A percentile compares a stretch with the other conserved stretches of the same genome.
Conservation (phyloP, 192 early-diverging fungal genomes). For the Ramicandelaber brevisporus region DNA sequence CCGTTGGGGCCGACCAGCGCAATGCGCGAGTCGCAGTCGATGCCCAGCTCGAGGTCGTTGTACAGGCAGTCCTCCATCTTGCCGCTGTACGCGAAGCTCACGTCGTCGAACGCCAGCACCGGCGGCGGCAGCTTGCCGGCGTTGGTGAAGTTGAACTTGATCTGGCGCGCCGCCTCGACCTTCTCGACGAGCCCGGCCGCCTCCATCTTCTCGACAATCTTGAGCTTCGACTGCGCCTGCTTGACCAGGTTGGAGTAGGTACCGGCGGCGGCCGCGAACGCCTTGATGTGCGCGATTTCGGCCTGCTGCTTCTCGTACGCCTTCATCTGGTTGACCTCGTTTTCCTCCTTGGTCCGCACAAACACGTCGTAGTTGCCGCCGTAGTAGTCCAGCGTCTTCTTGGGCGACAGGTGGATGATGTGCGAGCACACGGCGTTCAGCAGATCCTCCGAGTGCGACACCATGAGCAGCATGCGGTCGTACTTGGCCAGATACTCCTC, state of each 20-base stretch:
- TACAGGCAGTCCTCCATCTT: slow-evolving; percentile 65
- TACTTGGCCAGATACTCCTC: slow-evolving; percentile 56
- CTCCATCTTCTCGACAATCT: slow-evolving; percentile 99
- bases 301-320: slow-evolving; percentile 97
- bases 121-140: slow-evolving; percentile 80
- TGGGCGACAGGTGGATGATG: slow-evolving; percentile 78
- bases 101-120: slow-evolving; percentile 76
- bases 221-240: slow-evolving; percentile 96
- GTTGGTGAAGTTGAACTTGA: slow-evolving; percentile 75
- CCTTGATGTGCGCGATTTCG: slow-evolving; percentile 97
- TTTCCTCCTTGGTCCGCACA: slow-evolving; percentile 80
- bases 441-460: slow-evolving; percentile 93
- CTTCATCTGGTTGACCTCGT: slow-evolving; percentile 98
- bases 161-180: slow-evolving; percentile 43
- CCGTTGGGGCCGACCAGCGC: slow-evolving; percentile 93
- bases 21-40: slow-evolving; percentile 96
- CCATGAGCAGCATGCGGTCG: slow-evolving; percentile 62
- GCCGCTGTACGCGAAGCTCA: slow-evolving; percentile 81
- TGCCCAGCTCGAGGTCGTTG: slow-evolving; percentile 68
- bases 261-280: slow-evolving; percentile 97
- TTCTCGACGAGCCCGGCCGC: slow-evolving; percentile 93
- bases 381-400: slow-evolving; percentile 81
- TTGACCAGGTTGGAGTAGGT: slow-evolving; percentile 97
- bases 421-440: slow-evolving; percentile 86
- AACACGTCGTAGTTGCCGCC: slow-evolving; percentile 94